Conservation (phyloP, 2,329 filamentous ascomycete species). For the Cladosporium halotolerans region DNA sequence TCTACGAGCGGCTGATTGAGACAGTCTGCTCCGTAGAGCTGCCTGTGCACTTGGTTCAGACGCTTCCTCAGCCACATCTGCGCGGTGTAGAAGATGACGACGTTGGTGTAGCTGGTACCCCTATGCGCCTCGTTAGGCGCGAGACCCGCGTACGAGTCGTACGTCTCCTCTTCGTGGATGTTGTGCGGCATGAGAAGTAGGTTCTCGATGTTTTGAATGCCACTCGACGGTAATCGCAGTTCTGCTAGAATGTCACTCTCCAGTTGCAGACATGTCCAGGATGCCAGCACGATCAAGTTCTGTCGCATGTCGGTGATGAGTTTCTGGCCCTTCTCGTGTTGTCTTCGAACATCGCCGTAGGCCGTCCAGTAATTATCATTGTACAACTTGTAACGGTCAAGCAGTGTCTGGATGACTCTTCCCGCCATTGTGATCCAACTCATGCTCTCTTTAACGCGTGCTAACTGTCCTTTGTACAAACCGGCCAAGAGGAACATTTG, state of each 20-base stretch:
- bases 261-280: constrained; percentile 89
- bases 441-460: constrained; percentile 79
- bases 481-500: constrained; percentile 80
- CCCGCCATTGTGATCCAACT: constrained; percentile 59
- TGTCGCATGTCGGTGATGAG: constrained; percentile 29
- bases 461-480: constrained; percentile 83
- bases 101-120: constrained; percentile 27
- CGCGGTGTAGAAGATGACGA: constrained; percentile 55
- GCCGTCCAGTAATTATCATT: constrained; percentile 27
- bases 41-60: constrained; percentile 50
- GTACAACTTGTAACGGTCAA: constrained; percentile 59
- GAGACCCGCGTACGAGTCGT: constrained; percentile 19
- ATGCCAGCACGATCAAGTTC: constrained; percentile 56
- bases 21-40: constrained; percentile 43
- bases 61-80: constrained; percentile 55
- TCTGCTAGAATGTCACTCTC: constrained; percentile 95
- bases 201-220: constrained; percentile 51
- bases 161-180: constrained; percentile 34
- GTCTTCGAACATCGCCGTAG: constrained; percentile 32
- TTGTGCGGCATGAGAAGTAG: constrained; percentile 62
- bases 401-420: constrained; percentile 60
- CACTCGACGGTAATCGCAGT: constrained; percentile 56
- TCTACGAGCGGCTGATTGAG: constrained; percentile 17
- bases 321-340: constrained; percentile 23
- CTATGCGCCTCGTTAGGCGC: constrained; percentile 18